Base-by-base conservation (phyloP, 805 yeast genomes). In the Vanderwaltozyma tropicalis region DNA sequence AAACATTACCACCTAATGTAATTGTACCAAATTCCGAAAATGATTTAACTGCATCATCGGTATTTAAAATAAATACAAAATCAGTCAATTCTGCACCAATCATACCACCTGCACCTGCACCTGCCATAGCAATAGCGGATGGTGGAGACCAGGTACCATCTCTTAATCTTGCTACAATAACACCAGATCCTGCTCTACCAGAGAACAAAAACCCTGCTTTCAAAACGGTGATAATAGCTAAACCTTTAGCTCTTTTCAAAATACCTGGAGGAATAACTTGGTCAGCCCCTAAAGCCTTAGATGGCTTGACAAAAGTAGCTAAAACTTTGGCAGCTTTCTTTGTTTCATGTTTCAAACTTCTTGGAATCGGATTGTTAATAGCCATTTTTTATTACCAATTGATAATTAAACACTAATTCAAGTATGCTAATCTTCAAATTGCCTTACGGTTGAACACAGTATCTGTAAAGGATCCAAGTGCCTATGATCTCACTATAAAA, bases 121-220 rank as follows among this genome's bases (percentile, higher is more conserved):
- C 98, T 3, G 95, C 97, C n/a, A 96, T 82, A 34, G 78, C 80
- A 47, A 92, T 80, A 8, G 96, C 98, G 1, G 94, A 80, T 1
- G 98, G 98, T 2, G 96, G 94, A 12, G 96, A 87, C 98, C 98
- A 92, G 0, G 82, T 63, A 0, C 96, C 96, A 62, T 89, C 96
- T 1, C 92, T 89, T 37, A 92, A 68, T 41, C 96, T 69, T 4
- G 97, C 95, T 18, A 92, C 92, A 43, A 92, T 83, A 21, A 92
- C 83, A 44, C 98, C 98, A 1, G 95, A 83, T 16, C 98, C 98
- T 1, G 96, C 97, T 57, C 98, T 75, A 19, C 97, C 98, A 5
- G 95, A 84, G 59, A 92, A 92, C 39, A 92, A 66, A 60, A 92
- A 92, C 1, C 98, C 98, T 3, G 97, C 98, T 59, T 94, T 89